phyloP scores from a whole-genome alignment of 768 basidiomycete genomes.

The Exidia glandulosa region DNA sequence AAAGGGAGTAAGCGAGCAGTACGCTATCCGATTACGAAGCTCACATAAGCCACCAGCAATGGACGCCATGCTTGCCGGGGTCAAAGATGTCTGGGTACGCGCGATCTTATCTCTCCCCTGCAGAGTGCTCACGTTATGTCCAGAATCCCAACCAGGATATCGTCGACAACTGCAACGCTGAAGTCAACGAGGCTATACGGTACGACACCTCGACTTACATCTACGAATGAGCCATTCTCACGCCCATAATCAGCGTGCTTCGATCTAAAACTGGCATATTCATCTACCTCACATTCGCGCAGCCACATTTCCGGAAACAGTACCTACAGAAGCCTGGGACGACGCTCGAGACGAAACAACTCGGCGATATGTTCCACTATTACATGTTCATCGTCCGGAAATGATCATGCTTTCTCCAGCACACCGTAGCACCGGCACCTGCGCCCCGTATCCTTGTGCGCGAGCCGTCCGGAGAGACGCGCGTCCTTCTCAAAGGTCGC shows the following conservation, averaged over 20 bases:
- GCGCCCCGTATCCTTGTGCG: too few relatives aligned
- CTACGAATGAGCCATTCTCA: not conserved
- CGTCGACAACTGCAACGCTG: slow-evolving; percentile 57
- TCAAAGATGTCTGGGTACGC: slow-evolving; percentile 72
- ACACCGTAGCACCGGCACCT: too few relatives aligned
- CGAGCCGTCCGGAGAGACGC: too few relatives aligned
- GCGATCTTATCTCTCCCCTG: slow-evolving; percentile 1
- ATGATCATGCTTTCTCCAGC: not conserved
- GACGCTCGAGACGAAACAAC: slow-evolving; percentile 50
- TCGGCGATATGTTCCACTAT: slow-evolving; percentile 79
- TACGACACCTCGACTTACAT: slow-evolving; percentile 12
- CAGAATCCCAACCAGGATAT: slow-evolving; percentile 69
- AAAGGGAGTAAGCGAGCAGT: slow-evolving; percentile 41
- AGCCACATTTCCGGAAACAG: slow-evolving; percentile 74
- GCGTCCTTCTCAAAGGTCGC: too few relatives aligned
- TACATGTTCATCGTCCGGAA: slow-evolving; percentile 60
- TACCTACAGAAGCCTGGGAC: slow-evolving; percentile 50
- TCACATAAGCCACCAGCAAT: slow-evolving; percentile 44
- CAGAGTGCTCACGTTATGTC: not conserved
- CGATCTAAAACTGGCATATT: slow-evolving; percentile 47
- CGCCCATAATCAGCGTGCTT: slow-evolving; percentile 39
- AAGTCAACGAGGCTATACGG: slow-evolving; percentile 70
- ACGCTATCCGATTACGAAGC: not conserved
- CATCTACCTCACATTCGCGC: slow-evolving; percentile 78
- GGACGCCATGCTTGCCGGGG: slow-evolving; percentile 82